Base-by-base conservation (phyloP, 2,329 filamentous ascomycete species). In the Exophiala calicioides region DNA sequence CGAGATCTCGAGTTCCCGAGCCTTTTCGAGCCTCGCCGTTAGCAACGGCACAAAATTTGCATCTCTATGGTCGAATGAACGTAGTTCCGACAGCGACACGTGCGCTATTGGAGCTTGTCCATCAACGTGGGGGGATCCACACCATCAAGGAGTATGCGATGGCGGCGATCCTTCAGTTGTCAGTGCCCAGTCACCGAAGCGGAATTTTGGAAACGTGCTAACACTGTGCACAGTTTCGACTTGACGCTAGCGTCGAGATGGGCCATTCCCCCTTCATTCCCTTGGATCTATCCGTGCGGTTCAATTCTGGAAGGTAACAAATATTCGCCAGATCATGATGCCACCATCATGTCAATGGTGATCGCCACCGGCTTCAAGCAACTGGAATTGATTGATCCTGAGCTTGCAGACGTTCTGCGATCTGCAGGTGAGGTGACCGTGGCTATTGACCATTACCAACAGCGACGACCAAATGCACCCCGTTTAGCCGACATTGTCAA, bases 131-230 rank as follows among this genome's bases (percentile, higher is more conserved):
- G 6, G 47, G 47, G 21, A 46, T 50, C 9, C 5, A 36, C 8
- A 29, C 23, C 3, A 34, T 44, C 9, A 29, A 33, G 18, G 24
- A 41, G 9, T 50, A 37, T 37, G 47, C 42, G 16, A 45, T 46
- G 32, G 5, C 13, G 10, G 20, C 35, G 6, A n/a, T 50, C 23
- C 47, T 50, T 23, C 47, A 50, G 38, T 45, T 46, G 47, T 50
- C 10, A 26, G 47, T 36, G 8, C 3, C 20, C 4, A 24, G 9
- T 16, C 24, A 18, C 9, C 3, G 16, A 5, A 21, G 16, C 1
- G 10, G 18, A 19, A 23, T 13, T 7, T 15, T 27, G 12, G n/a
- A 26, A 15, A 18, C 10, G 2, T n/a, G 35, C 39, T 49, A 15
- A 49, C 34, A 12, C 24, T 37, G n/a, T 15, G 10, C 5, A 13